phyloP scores from a whole-genome alignment of 805 yeast species.

The Teunomyces pallodes region DNA sequence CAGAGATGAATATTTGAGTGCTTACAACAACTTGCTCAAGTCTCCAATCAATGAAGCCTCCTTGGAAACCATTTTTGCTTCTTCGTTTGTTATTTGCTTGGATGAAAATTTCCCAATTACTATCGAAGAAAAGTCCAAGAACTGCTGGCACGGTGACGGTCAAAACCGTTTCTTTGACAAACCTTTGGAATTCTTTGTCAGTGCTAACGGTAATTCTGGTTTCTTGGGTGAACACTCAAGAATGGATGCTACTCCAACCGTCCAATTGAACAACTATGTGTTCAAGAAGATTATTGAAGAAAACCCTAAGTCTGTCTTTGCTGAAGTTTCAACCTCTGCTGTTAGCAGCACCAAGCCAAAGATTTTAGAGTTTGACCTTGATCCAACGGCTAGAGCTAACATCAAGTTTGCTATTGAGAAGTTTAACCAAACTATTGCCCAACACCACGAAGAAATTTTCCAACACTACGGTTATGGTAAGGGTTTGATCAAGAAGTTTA shows the following conservation, averaged over 20 bases:
- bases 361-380: conserved; percentile 55
- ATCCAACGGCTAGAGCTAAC: conserved; percentile 47
- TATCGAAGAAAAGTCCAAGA: conserved; percentile 77
- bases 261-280: conserved; percentile 77
- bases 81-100: conserved; percentile 78
- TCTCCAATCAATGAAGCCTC: conserved; percentile 63
- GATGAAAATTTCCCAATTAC: conserved; percentile 74
- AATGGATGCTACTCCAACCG: conserved; percentile 98
- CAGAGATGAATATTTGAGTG: conserved; percentile 75
- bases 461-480: conserved; percentile 86
- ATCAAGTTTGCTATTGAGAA: conserved; percentile 55
- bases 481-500: conserved; percentile 75
- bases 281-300: conserved; percentile 53
- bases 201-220: conserved; percentile 84
- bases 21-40: conserved; percentile 54
- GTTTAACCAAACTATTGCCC: conserved; percentile 55
- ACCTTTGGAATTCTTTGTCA: conserved; percentile 79
- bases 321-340: conserved; percentile 22
- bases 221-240: conserved; percentile 95
- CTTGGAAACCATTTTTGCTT: conserved; percentile 65
- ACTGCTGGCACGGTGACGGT: conserved; percentile 96
- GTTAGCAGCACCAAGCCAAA: conserved; percentile 15
- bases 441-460: conserved; percentile 76
- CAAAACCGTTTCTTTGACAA: conserved; percentile 88
- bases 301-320: conserved; percentile 33